Evolutionary conservation across 441 rosid species (phyloP).

Genomic region (Adansonia grandidieri): DNA sequence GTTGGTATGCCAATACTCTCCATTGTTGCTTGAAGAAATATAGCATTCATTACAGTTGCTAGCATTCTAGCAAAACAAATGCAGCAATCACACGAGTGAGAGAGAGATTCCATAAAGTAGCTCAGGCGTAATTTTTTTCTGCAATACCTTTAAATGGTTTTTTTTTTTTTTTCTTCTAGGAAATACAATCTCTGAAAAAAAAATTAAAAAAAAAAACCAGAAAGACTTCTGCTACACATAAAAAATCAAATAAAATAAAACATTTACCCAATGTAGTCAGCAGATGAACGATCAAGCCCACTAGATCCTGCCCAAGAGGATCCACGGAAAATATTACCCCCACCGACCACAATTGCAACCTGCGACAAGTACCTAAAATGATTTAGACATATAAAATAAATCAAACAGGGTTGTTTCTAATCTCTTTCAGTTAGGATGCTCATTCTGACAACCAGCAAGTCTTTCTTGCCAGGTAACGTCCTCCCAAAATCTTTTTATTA

Average conservation of each 20-base stretch:
- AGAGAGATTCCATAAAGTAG: not conserved
- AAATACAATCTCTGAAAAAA: not conserved
- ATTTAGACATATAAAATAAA: constrained; percentile 21
- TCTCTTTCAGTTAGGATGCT: constrained; percentile 4
- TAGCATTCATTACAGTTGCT: constrained; percentile 96
- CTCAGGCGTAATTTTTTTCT: not conserved
- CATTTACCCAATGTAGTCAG: constrained; percentile 88
- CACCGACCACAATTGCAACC: constrained; percentile 97
- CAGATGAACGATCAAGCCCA: constrained; percentile 95
- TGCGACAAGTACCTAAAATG: constrained; percentile 30
- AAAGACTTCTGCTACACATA: not conserved
- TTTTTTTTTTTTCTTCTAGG: not conserved
- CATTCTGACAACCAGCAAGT: not conserved
- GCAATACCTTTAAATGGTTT: not conserved
- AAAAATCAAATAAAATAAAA: not conserved
- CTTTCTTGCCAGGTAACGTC: constrained; percentile 6
- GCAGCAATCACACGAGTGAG: not conserved
- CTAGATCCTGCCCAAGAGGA: constrained; percentile 90
- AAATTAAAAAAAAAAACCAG: not conserved
- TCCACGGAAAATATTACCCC: constrained; percentile 94
- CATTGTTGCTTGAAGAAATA: constrained; percentile 95
- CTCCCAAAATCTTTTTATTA: not conserved
- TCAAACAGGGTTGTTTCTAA: constrained; percentile 18
- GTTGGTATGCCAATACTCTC: constrained; percentile 83
- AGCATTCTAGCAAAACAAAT: constrained; percentile 61